These are phyloP conservation scores for Nidula niveotomentosa DNA, from an alignment of 1,284 basidiomycete genomes.

Conservation along the genomic window DNA sequence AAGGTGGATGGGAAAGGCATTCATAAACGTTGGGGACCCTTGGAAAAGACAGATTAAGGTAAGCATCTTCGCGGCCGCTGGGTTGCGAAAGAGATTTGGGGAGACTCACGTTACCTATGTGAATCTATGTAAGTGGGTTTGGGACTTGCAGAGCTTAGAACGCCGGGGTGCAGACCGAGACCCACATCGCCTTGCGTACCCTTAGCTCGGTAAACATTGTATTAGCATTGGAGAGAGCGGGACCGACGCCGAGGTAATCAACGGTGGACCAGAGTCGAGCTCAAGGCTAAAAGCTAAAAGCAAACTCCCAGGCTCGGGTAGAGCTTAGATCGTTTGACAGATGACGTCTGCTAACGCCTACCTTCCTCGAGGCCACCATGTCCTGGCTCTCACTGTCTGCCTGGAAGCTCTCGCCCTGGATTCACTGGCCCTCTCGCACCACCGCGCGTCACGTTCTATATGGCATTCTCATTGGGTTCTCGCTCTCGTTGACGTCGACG, in stretches of 20 bases:
- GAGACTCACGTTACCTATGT: too few relatives aligned
- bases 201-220: too few relatives aligned
- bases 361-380: slow-evolving; percentile 20
- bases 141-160: too few relatives aligned
- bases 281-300: neutral
- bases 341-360: neutral
- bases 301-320: slow-evolving; percentile 1
- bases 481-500: slow-evolving; percentile 65
- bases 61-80: too few relatives aligned
- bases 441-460: slow-evolving; percentile 52
- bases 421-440: slow-evolving; percentile 34
- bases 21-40: too few relatives aligned
- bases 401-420: slow-evolving; percentile 22
- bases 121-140: too few relatives aligned
- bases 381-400: slow-evolving; percentile 22
- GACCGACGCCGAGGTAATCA: neutral
- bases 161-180: too few relatives aligned
- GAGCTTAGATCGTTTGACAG: neutral
- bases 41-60: too few relatives aligned
- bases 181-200: too few relatives aligned
- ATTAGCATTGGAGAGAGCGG: neutral
- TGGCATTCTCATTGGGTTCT: slow-evolving; percentile 70
- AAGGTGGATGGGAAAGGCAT: neutral
- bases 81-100: too few relatives aligned
- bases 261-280: neutral